A percentile compares a stretch with the other conserved stretches of the same genome.
Evolutionary conservation across 345 rosid genomes (phyloP).

Genomic region (Pistacia vera): DNA sequence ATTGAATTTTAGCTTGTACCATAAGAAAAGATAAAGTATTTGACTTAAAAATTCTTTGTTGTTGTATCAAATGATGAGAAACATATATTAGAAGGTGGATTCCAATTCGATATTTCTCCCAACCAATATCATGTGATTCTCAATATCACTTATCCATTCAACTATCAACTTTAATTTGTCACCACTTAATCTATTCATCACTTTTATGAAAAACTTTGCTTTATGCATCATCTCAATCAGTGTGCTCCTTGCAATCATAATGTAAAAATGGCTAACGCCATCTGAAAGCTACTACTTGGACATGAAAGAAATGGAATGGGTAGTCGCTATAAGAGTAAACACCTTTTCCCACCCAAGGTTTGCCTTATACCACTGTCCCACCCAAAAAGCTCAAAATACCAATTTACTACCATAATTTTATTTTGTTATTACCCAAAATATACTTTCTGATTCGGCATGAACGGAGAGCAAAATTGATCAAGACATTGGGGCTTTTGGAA

Average conservation of each 20-base stretch:
- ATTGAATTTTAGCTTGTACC: neutral
- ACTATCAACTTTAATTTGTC: neutral
- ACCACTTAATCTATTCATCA: neutral
- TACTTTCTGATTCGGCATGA: too few species aligned
- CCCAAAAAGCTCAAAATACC: too few species aligned
- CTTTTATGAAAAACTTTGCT: neutral
- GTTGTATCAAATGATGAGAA: too few species aligned
- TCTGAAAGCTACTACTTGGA: slow-evolving; percentile 33
- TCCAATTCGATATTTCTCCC: neutral
- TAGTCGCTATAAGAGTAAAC: neutral
- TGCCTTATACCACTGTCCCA: too few species aligned
- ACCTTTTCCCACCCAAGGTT: too few species aligned
- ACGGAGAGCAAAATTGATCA: too few species aligned
- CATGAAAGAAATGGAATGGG: neutral
- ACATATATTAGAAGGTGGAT: too few species aligned
- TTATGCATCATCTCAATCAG: slow-evolving; percentile 3
- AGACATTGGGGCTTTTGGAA: too few species aligned
- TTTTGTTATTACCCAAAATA: too few species aligned
- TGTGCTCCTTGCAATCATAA: slow-evolving; percentile 9
- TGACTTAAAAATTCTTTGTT: too few species aligned
- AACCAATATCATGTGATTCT: neutral
- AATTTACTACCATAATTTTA: too few species aligned
- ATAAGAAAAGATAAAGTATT: too few species aligned
- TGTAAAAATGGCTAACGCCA: neutral
- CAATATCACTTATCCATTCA: slow-evolving; percentile 13